Conservation (phyloP, 2,329 filamentous ascomycete genomes). For the Fusarium sp. region DNA sequence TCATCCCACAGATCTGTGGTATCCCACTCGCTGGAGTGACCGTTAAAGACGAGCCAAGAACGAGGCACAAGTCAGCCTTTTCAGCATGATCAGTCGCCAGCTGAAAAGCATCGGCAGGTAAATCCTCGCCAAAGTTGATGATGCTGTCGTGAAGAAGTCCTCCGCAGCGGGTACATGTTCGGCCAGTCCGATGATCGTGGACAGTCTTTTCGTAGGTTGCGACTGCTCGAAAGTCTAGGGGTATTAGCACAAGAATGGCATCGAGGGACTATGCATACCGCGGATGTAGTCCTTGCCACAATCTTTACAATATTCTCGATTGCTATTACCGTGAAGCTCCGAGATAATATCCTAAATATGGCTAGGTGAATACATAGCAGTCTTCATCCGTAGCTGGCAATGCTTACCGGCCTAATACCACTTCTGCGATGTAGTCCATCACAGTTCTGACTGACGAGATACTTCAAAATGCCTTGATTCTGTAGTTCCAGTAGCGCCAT, state of each 20-base stretch:
- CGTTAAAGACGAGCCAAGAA: slow-evolving; percentile 59
- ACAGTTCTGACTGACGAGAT: slow-evolving; percentile 56
- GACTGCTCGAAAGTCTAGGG: slow-evolving; percentile 56
- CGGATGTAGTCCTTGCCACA: slow-evolving; percentile 61
- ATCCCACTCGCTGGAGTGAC: slow-evolving; percentile 58
- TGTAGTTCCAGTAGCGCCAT: slow-evolving; percentile 62
- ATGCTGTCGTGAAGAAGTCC: slow-evolving; percentile 58
- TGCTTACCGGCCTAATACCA: slow-evolving; percentile 57
- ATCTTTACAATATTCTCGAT: slow-evolving; percentile 58
- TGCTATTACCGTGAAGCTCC: slow-evolving; percentile 62
- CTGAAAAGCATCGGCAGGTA: slow-evolving; percentile 49
- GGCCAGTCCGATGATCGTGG: slow-evolving; percentile 60
- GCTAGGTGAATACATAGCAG: neutral
- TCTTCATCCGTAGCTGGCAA: accelerated
- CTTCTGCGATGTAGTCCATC: slow-evolving; percentile 59
- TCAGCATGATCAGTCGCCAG: slow-evolving; percentile 52
- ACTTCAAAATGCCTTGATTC: slow-evolving; percentile 55
- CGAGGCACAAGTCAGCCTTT: slow-evolving; percentile 59
- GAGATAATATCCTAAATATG: slow-evolving; percentile 54
- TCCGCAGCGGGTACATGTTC: slow-evolving; percentile 56
- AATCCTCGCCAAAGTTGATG: slow-evolving; percentile 58
- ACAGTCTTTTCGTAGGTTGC: slow-evolving; percentile 57
- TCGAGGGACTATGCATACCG: slow-evolving; percentile 40
- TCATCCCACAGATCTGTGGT: slow-evolving; percentile 51
- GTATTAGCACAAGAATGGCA: neutral